These are phyloP conservation scores for Starmerella powellii DNA, from an alignment of 805 yeast genomes.

Conservation along the genomic window DNA sequence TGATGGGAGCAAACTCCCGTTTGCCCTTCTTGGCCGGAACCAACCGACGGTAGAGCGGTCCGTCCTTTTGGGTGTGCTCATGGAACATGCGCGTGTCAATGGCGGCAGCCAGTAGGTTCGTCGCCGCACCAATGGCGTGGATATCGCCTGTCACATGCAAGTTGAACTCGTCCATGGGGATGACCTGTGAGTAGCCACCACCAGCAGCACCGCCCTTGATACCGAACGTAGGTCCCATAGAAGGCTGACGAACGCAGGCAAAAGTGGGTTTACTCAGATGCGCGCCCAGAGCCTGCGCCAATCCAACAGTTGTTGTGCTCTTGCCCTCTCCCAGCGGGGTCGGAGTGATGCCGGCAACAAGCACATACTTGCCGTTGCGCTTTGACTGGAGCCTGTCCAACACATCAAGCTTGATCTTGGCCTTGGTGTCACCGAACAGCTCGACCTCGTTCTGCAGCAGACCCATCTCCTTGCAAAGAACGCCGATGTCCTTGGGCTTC, in stretches of 20 bases:
- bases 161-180: slow-evolving; percentile 98
- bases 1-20: slow-evolving; percentile 65
- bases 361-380: slow-evolving; percentile 71
- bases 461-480: slow-evolving; percentile 74
- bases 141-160: slow-evolving; percentile 96
- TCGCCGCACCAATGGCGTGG: slow-evolving; percentile 91
- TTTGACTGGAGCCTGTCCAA: slow-evolving; percentile 52
- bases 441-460: slow-evolving; percentile 67
- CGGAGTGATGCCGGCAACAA: slow-evolving; percentile 96
- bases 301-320: slow-evolving; percentile 89
- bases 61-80: slow-evolving; percentile 76
- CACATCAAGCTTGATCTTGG: slow-evolving; percentile 63
- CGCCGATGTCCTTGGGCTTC: slow-evolving; percentile 67
- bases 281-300: slow-evolving; percentile 94
- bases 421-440: slow-evolving; percentile 79
- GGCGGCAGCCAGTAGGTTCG: slow-evolving; percentile 89
- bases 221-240: slow-evolving; percentile 98
- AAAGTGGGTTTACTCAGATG: slow-evolving; percentile 70
- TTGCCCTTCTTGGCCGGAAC: slow-evolving; percentile 77
- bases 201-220: slow-evolving; percentile 99
- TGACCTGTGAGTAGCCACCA: slow-evolving; percentile 95
- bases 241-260: slow-evolving; percentile 95
- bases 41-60: slow-evolving; percentile 62
- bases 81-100: slow-evolving; percentile 96
- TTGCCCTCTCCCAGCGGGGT: slow-evolving; percentile 98